A percentile compares a stretch with the other conserved stretches of the same genome.
Evolutionary conservation across 2,329 filamentous ascomycete genomes (phyloP).

Genomic region (Didymella sp.): DNA sequence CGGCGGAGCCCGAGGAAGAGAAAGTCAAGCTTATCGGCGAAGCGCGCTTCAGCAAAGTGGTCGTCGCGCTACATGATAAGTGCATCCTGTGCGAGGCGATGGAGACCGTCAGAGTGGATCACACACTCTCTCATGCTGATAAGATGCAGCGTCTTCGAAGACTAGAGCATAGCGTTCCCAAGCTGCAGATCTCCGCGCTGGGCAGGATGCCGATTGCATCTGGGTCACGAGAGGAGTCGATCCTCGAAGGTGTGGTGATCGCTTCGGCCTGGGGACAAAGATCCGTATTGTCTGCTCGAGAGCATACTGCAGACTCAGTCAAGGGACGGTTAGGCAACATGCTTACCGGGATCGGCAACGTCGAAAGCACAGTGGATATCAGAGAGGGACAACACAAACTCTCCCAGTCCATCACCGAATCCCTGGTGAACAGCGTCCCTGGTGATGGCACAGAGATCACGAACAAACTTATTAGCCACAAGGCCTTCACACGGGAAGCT

Average conservation of each 20-base stretch:
- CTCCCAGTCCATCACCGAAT: not conserved
- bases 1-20: not conserved
- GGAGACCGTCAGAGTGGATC: not conserved
- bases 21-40: not conserved
- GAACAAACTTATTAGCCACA: not conserved
- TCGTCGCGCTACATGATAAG: not conserved
- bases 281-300: no score
- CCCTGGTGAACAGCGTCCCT: not conserved
- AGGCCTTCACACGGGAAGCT: not conserved
- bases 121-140: not conserved
- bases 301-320: not conserved
- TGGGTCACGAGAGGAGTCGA: not conserved
- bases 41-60: not conserved
- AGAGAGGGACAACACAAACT: not conserved
- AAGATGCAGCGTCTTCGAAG: not conserved
- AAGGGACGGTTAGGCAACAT: not conserved
- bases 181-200: not conserved
- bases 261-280: not conserved
- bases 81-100: not conserved
- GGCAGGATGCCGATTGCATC: not conserved
- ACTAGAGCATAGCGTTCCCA: not conserved
- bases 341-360: not conserved
- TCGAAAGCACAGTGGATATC: not conserved
- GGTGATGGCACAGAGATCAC: not conserved
- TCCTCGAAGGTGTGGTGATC: not conserved